Evolutionary conservation across 2,329 filamentous ascomycete species (phyloP), one percentile per base, ranked within the genome.

Genomic region (Colletotrichum cuscutae): DNA sequence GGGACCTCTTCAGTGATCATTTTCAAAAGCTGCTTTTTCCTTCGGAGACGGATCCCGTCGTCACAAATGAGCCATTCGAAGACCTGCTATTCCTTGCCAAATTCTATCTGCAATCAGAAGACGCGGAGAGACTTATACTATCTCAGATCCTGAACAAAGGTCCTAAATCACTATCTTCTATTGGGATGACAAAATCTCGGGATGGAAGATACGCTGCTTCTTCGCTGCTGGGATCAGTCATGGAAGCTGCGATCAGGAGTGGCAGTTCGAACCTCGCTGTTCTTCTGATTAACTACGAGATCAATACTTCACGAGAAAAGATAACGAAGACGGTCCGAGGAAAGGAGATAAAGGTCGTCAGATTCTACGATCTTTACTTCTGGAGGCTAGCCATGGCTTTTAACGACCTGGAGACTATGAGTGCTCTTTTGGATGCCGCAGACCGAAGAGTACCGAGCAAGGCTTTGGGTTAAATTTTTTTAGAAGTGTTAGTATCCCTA

Each of bases 171-270:
- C 19, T 68, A 1, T 68, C 65, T 4, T 32, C 32, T 6, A 46
- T 63, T 28, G 28, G 37, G 7, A n/a, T 8, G 19, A 9, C 26
- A 24, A 35, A 35, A 1, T 26, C 42, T 15, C 7, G 19, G 46
- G 60, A 53, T n/a, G 3, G n/a, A 6, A 15, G 15, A 12, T n/a
- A 19, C 32, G n/a, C 12, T 7, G 5, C 12, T 28, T 3, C 7
- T 13, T 57, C 65, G 13, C 19, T 68, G 1, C 5, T 68, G 11
- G 65, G 65, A n/a, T 68, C 65, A 7, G 19, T 68, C 7, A n/a
- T 68, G 57, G 58, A 68, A n/a, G 65, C 65, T 19, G 59, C 65
- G 13, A 56, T 68, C 32, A 32, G 65, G 11, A 46, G 24, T 13
- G 49, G 26, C 5, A 56, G 15, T 4, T 24, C 53, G 1, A 57